Conservation (phyloP, 1,284 basidiomycete genomes). For the Paramarasmius palmivorus region DNA sequence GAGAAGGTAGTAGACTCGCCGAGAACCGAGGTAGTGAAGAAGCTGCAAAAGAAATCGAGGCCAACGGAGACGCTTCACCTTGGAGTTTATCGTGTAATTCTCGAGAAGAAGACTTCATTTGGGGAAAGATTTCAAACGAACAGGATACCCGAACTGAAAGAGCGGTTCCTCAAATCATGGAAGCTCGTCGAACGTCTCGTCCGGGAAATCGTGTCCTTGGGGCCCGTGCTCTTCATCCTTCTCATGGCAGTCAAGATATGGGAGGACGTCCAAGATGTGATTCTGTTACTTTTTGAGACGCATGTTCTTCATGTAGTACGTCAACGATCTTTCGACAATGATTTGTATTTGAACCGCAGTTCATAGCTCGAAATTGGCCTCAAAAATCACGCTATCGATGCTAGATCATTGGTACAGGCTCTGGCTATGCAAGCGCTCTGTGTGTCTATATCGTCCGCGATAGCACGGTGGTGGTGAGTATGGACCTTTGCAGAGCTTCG, state of each 20-base stretch:
- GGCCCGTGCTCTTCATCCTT: neutral
- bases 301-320: neutral
- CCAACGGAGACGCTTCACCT: neutral
- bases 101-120: neutral
- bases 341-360: no score
- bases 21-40: no score
- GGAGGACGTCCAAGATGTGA: neutral
- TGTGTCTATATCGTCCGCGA: no score
- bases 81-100: neutral
- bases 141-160: neutral
- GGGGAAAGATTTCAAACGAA: neutral
- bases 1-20: no score
- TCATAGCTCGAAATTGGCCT: no score
- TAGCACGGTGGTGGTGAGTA: no score
- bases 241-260: neutral
- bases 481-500: no score
- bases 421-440: no score
- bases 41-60: neutral
- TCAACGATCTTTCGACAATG: neutral
- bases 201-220: neutral
- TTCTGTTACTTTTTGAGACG: neutral
- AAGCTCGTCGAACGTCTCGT: neutral
- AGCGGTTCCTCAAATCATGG: neutral
- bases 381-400: no score
- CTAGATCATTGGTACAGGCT: no score